A percentile compares a stretch with the other conserved stretches of the same genome.
Conservation (phyloP, 306 rosid species). For the Herpetospermum pedunculosum region DNA sequence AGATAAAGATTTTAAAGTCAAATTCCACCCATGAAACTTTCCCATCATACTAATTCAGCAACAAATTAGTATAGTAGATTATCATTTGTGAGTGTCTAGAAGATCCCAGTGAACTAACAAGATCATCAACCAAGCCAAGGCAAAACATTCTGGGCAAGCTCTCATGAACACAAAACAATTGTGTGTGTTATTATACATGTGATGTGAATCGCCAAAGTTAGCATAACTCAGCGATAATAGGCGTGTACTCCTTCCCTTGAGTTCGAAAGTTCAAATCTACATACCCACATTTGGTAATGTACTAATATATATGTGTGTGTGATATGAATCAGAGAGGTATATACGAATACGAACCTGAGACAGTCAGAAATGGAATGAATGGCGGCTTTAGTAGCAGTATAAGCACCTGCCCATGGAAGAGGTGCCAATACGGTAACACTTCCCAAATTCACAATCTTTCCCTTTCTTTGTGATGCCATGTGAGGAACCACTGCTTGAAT, state of each 20-base stretch:
- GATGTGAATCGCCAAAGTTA: too few relatives aligned
- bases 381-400: conserved; percentile 75
- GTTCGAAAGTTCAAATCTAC: too few relatives aligned
- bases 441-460: conserved; percentile 74
- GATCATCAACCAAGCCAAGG: background rate
- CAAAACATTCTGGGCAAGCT: background rate
- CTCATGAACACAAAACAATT: background rate
- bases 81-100: background rate
- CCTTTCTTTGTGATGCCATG: conserved; percentile 59
- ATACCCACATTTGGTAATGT: too few relatives aligned
- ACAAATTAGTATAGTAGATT: background rate
- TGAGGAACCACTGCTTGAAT: conserved; percentile 83
- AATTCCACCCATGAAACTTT: background rate
- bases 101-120: background rate
- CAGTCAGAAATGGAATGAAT: conserved; percentile 67
- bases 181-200: background rate
- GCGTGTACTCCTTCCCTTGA: too few relatives aligned
- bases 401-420: conserved; percentile 72
- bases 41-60: too few relatives aligned
- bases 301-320: too few relatives aligned
- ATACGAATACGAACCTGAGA: conserved; percentile 41
- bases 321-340: background rate
- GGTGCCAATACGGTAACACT: conserved; percentile 64
- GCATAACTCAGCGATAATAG: too few relatives aligned
- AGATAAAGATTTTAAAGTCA: background rate